Evolutionary conservation across 176 grass and related monocot species (phyloP), one percentile per base, ranked within the genome.

Genomic region (Chrysopogon serrulatus): DNA sequence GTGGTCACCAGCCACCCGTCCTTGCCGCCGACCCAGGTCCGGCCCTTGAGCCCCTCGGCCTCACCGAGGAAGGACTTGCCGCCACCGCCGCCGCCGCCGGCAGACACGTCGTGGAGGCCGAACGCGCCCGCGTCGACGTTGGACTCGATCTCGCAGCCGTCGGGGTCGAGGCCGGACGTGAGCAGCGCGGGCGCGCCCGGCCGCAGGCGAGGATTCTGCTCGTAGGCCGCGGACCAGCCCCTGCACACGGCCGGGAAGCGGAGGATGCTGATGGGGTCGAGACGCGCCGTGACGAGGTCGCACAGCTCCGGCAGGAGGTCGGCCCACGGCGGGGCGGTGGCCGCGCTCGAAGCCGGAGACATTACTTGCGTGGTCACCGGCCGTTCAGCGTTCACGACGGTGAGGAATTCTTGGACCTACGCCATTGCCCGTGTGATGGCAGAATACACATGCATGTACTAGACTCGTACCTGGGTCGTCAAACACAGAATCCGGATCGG

Each of bases 261-360:
- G 16, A 82, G 14, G 32, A 28, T 18, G 48, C 65, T 41, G 15
- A 82, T 21, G 79, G 48, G 2, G 79, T 82, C 34, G 66, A 82
- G 64, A 3, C 66, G 79, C 34, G 71, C 66, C 34, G 21, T 36
- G n/a, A 82, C 66, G 48, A 82, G 47, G 24, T 6, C 10, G 66
- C 79, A 82, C 34, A 82, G 23, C 48, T 82, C 65, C 34, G 79
- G 79, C 33, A 82, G 35, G 34, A 82, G 79, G 16, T 71, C 79
- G 5, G 66, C 34, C 79, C 79, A 82, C 2, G 62, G 28, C 30
- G 6, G 31, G 41, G 18, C 21, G 63, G 3, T 14, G 5, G 33
- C 15, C 5, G 2, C 30, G 42, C 13, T 17, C 12, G 63, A 33
- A 12, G 26, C 12, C 11, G 40, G 33, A 14, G 77, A 67, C 43